Evolutionary conservation across 495 filamentous ascomycete genomes (phyloP), one percentile per base, ranked within the genome.

Genomic region (Bathelium albidoporum): DNA sequence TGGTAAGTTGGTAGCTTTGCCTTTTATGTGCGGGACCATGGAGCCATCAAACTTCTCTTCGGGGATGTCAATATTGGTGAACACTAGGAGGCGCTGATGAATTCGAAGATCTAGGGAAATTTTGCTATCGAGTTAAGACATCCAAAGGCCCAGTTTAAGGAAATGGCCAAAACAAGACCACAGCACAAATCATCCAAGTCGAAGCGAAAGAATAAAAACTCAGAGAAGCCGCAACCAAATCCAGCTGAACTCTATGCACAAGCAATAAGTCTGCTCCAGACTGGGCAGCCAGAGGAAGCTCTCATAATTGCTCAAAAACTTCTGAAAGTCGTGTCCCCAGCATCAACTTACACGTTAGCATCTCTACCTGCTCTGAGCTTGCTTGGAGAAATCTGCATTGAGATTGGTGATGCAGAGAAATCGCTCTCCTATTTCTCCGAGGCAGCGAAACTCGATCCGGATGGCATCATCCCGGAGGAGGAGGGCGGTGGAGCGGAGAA

Each of bases 401-500:
- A 96, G 68, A 74, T 94, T 3, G 93, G 93, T 61, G 86, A 96
- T 24, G 78, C 87, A 64, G 84, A 89, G 59, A 71, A 78, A 1
- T 92, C 95, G 44, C 81, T 85, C 58, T 67, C 77, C 28, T 84
- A 82, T 69, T 96, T 95, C 70, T 67, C 83, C 28, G 74, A 77
- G 10, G 91, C 94, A 0, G 87, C 86, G 32, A 73, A 81, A 9
- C 74, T 89, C 12, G 95, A 97, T 72, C 83, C 85, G 7, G 82
- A 87, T 60, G 93, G 93, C 2, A 73, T 70, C 45, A 73, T 80
- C 60, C 77, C 82, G 2, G 79, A 84, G 60, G 76, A 79, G 2
- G 77, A 84, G 52, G 90, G 89, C 20, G 90, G 89, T 9, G 95
- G 92, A 0, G 84, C 91, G 0, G 94, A 97, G 70, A 97, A 96